Evolutionary conservation across 345 rosid genomes (phyloP), one percentile per base, ranked within the genome.

Genomic region (Lepidium africanum): DNA sequence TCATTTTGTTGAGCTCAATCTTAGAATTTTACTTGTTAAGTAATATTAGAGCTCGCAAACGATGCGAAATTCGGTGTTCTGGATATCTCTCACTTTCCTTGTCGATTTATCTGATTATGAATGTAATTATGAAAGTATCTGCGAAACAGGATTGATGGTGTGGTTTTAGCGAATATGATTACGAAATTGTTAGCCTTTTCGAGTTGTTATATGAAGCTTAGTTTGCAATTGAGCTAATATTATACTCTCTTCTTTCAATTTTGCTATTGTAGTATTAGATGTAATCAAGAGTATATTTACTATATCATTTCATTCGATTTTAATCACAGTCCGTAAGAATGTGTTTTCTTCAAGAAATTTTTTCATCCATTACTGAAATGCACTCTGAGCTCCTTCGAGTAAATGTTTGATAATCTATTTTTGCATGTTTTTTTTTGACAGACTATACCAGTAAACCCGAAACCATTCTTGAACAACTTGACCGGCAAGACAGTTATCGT

Each of bases 381-480:
- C 7, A 16, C 0, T 47, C 30, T 12, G 5, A 19, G 19, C 7
- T 53, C 4, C 9, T 47, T 33, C 1, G 7, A 46, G 38, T 25
- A 7, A 27, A 15, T 6, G 12, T 9, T 27, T 50, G 37, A 60
- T 33, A 17, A 12, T 30, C 3, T 9, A 32, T 30, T 3, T 58
- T 59, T 60, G 17, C 17, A 5, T 63, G 14, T 19, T 17, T 21
- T 48, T 21, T 48, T 4, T 30, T 78, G 82, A 30, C 86, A 90
- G 92, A 83, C 97, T 2, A 84, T 87, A 19, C 97, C 95, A 6
- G 97, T 90, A 10, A 90, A 90, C 73, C 92, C 92, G 1, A 90
- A 90, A 63, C 97, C 92, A 1, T 90, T 90, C 82, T 78, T 90
- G 90, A 90, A 90, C 90, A 90, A 87, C 57, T 67, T 90, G 81